Conservation (phyloP, 805 yeast genomes). For the Metschnikowia lachancei region DNA sequence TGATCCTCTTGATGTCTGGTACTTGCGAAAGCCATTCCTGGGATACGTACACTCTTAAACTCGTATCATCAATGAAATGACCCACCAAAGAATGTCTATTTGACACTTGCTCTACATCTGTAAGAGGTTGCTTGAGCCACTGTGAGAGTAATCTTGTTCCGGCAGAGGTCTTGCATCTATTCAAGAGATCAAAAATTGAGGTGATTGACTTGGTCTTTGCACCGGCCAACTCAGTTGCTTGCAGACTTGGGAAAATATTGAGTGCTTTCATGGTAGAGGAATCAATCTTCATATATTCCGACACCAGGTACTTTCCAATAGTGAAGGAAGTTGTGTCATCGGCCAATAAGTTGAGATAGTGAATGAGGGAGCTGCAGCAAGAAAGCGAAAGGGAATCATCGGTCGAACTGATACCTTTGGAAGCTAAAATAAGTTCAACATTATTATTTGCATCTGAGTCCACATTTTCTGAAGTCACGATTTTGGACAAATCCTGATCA, state of each 20-base stretch:
- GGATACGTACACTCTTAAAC: slow-evolving; percentile 61
- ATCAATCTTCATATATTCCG: slow-evolving; percentile 86
- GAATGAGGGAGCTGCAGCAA: slow-evolving; percentile 66
- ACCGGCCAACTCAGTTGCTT: slow-evolving; percentile 15
- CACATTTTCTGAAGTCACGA: slow-evolving; percentile 43
- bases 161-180: slow-evolving; percentile 84
- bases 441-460: slow-evolving; percentile 29
- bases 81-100: slow-evolving; percentile 77
- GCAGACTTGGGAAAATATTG: slow-evolving; percentile 66
- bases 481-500: slow-evolving; percentile 72
- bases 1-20: slow-evolving; percentile 78
- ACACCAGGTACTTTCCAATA: slow-evolving; percentile 64
- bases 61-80: slow-evolving; percentile 65
- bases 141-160: slow-evolving; percentile 85
- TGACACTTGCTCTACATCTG: slow-evolving; percentile 56
- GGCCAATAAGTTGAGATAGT: slow-evolving; percentile 65
- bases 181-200: slow-evolving; percentile 78
- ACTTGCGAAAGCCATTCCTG: slow-evolving; percentile 65
- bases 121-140: slow-evolving; percentile 95
- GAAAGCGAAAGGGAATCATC: slow-evolving; percentile 52
- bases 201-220: slow-evolving; percentile 27
- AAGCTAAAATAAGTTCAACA: slow-evolving; percentile 47
- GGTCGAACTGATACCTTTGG: slow-evolving; percentile 49
- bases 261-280: slow-evolving; percentile 85
- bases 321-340: slow-evolving; percentile 54